Evolutionary conservation across 1,139 yeast genomes (phyloP).

Genomic region (Candida sojae): DNA sequence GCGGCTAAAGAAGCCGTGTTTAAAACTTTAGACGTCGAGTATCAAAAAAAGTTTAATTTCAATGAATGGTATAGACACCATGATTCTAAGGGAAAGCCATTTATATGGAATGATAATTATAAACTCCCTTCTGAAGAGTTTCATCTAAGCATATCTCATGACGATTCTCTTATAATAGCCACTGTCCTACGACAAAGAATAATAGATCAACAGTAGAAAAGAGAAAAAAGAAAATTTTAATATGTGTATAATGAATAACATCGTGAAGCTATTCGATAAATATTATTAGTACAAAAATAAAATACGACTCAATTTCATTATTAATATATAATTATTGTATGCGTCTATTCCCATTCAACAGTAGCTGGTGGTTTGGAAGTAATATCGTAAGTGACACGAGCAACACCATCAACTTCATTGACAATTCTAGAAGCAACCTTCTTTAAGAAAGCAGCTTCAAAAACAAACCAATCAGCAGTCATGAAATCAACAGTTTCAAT

Average conservation of each 20-base stretch:
- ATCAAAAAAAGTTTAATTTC: conserved; percentile 57
- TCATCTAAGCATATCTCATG: conserved; percentile 63
- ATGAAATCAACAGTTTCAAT: conserved; percentile 96
- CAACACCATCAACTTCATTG: conserved; percentile 98
- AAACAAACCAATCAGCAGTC: conserved; percentile 99
- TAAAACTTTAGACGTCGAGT: conserved; percentile 53
- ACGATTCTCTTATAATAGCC: conserved; percentile 55
- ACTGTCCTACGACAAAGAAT: conserved; percentile 47
- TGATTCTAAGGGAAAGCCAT: conserved; percentile 41
- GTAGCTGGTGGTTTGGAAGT: conserved; percentile 99
- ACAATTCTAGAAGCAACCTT: conserved; percentile 94
- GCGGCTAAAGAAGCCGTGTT: conserved; percentile 76
- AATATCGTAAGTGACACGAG: conserved; percentile 97
- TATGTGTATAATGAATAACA: neutral
- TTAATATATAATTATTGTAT: neutral
- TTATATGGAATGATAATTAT: conserved; percentile 33
- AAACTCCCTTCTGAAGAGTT: conserved; percentile 45
- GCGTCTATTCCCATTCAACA: conserved; percentile 93
- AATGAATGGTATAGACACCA: conserved; percentile 59
- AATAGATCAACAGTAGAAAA: neutral
- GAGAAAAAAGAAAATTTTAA: too few relatives aligned
- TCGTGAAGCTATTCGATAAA: neutral
- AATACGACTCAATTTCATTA: neutral
- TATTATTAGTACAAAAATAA: neutral
- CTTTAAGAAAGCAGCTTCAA: conserved; percentile 91